phyloP scores from a whole-genome alignment of 2,329 filamentous ascomycete genomes.

The Penicillium decumbens region DNA sequence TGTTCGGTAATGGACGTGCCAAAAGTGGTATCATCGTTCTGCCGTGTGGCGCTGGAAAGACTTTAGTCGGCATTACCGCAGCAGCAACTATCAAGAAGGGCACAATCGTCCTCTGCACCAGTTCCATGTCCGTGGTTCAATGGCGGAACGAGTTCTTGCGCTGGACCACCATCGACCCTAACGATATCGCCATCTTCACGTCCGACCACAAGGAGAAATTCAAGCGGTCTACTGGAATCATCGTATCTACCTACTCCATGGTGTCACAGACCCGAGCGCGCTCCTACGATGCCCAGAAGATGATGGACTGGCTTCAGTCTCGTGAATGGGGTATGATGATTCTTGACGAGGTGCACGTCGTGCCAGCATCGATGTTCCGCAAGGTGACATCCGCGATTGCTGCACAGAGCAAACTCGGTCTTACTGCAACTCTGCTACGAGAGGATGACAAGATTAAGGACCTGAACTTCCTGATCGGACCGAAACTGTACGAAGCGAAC shows the following conservation, averaged over 20 bases:
- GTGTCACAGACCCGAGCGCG: constrained; percentile 85
- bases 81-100: constrained; percentile 98
- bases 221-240: constrained; percentile 84
- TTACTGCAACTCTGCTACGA: constrained; percentile 88
- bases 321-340: constrained; percentile 98
- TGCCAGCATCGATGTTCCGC: constrained; percentile 92
- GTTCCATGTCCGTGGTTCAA: constrained; percentile 95
- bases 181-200: constrained; percentile 92
- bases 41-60: constrained; percentile 95
- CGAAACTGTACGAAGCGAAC: constrained; percentile 96
- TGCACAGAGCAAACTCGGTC: constrained; percentile 87
- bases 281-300: constrained; percentile 89
- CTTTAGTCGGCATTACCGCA: constrained; percentile 94
- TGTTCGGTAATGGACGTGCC: constrained; percentile 97
- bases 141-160: constrained; percentile 96
- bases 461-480: constrained; percentile 93
- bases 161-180: constrained; percentile 96
- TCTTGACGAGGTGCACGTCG: constrained; percentile 95
- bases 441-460: constrained; percentile 99
- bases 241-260: constrained; percentile 98
- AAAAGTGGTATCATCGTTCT: constrained; percentile 97
- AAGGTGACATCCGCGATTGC: constrained; percentile 91
- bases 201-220: constrained; percentile 87
- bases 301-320: constrained; percentile 88
- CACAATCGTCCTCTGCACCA: constrained; percentile 90